Conservation (phyloP, 1,284 basidiomycete genomes). For the Malassezia psittaci region DNA sequence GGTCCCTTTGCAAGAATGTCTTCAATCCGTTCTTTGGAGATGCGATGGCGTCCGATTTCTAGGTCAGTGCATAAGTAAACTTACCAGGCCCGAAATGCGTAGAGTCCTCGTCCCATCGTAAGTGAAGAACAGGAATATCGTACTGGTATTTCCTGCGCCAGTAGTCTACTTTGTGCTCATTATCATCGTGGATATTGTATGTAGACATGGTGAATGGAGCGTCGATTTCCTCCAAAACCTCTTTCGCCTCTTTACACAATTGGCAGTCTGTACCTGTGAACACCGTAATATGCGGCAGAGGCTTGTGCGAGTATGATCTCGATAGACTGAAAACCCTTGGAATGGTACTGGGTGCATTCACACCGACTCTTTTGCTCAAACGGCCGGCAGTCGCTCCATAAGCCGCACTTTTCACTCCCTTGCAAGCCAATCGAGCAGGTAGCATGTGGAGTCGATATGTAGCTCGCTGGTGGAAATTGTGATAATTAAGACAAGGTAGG, state of each 20-base stretch:
- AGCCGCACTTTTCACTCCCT: too few species aligned
- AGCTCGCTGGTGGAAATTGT: too few species aligned
- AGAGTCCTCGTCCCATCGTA: conserved; percentile 15
- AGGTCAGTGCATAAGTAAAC: too few species aligned
- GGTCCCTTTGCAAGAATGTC: background rate
- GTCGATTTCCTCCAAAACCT: conserved; percentile 20
- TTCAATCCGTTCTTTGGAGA: background rate
- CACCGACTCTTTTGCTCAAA: too few species aligned
- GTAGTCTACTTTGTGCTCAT: conserved; percentile 22
- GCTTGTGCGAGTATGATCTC: background rate
- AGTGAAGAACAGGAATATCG: conserved; percentile 41
- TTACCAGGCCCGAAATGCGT: conserved; percentile 2
- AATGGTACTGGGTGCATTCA: too few species aligned
- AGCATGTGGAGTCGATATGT: too few species aligned
- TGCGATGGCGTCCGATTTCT: conserved; percentile 15
- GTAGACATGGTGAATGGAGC: conserved; percentile 23
- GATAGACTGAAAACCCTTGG: background rate
- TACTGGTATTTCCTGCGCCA: conserved; percentile 46
- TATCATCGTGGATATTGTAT: conserved; percentile 43
- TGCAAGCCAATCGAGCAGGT: too few species aligned
- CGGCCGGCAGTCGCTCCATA: too few species aligned
- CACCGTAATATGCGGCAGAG: conserved; percentile 24
- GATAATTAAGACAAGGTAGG: too few species aligned
- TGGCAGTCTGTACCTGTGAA: conserved; percentile 42
- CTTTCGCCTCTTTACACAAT: conserved; percentile 37